Base-by-base conservation (phyloP, 306 rosid genomes). In the Vigna angularis region DNA sequence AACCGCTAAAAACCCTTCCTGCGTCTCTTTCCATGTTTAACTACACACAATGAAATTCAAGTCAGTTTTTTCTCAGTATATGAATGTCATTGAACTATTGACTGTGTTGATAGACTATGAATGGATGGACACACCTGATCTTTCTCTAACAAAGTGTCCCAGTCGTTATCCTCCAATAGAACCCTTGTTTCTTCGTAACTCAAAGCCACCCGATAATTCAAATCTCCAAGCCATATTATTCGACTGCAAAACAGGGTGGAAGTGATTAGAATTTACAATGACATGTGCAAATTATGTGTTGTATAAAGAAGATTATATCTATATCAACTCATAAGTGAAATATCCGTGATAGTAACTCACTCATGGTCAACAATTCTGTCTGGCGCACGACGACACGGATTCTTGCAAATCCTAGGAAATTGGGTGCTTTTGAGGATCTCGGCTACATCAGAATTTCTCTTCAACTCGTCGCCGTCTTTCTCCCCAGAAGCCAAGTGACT, bases 401-500 rank as follows among this genome's bases (percentile, higher is more conserved):
- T 84, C 86, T 92, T 94, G 85, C 97, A 91, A 70, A 92, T 80
- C 82, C 89, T 89, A 48, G 90, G 88, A 56, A 94, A 94, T 34
- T 90, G 97, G 16, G 85, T 86, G 76, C 87, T 57, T 82, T 87
- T 94, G 13, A 92, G 89, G 34, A 94, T 94, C 88, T 94, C 98
- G 32, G 80, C 56, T 53, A 90, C 98, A 79, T 94, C 98, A 3
- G 93, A 75, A 64, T 94, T 94, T 82, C 98, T 89, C 85, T 40
- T 90, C 10, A 92, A 72, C 86, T 92, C 98, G 64, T 94, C 97
- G 0, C 98, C 98, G 58, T 92, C 98, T 83, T 94, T 94, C 86
- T 94, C 98, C 66, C 98, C 98, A 3, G 98, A 94, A 72, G 98
- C 98, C 91, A 94, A 85, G 81, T 94, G 98, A 81, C 98, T 89